Evolutionary conservation across 1,284 basidiomycete genomes (phyloP).

Genomic region (Kwoniella shivajii): DNA sequence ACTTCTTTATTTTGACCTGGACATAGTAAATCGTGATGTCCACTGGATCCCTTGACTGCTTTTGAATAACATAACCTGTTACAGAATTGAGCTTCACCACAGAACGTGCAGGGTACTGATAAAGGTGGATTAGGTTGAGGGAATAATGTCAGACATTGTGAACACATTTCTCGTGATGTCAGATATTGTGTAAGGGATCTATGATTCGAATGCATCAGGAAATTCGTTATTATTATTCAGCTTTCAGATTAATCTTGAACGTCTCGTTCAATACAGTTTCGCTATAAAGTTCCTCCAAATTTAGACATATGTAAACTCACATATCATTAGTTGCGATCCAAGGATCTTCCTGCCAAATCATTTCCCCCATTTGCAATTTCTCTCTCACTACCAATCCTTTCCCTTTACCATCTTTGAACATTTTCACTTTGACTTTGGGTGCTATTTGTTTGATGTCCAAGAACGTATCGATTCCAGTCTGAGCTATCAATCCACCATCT

Average conservation of each 20-base stretch:
- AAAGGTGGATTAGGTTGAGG: constrained; percentile 25
- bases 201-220: not conserved
- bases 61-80: constrained; percentile 68
- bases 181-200: constrained; percentile 34
- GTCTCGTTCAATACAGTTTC: not conserved
- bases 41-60: constrained; percentile 58
- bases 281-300: not conserved
- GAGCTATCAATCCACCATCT: constrained; percentile 55
- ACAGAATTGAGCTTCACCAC: constrained; percentile 68
- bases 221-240: not conserved
- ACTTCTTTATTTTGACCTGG: constrained; percentile 70
- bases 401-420: constrained; percentile 72
- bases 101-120: constrained; percentile 35
- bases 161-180: constrained; percentile 33
- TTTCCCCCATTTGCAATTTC: constrained; percentile 68
- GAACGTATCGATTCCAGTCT: constrained; percentile 67
- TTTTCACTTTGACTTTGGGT: constrained; percentile 65
- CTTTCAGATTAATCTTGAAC: too few relatives aligned
- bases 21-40: constrained; percentile 72
- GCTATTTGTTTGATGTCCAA: constrained; percentile 67
- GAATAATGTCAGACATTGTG: constrained; percentile 43
- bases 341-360: constrained; percentile 73
- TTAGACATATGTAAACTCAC: constrained; percentile 31
- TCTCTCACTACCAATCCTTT: constrained; percentile 78
- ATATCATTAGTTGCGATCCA: constrained; percentile 51